A percentile compares a stretch with the other conserved stretches of the same genome.
Evolutionary conservation across 352 stramenopile species (phyloP).

Genomic region (Discostella stelligera): DNA sequence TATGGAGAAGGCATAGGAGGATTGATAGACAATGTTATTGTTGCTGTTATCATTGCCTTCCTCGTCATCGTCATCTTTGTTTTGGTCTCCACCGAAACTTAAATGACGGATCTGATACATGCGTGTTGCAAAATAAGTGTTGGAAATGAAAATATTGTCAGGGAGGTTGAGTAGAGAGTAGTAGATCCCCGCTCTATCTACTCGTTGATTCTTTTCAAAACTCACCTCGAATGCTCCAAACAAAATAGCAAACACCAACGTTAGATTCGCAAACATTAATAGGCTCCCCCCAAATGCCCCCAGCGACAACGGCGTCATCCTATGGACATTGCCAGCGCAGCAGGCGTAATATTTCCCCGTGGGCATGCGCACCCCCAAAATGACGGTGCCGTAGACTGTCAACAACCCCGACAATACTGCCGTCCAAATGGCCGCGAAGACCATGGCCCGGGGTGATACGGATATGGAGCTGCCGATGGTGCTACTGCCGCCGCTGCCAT

Average conservation of each 20-base stretch:
- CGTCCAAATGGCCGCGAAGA: slow-evolving; percentile 78
- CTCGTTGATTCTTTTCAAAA: neutral
- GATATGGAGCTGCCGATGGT: slow-evolving; percentile 47
- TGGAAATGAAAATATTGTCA: no score
- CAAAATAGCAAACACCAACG: slow-evolving; percentile 78
- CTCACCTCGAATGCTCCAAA: slow-evolving; percentile 83
- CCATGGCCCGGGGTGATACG: slow-evolving; percentile 75
- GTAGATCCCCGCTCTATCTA: neutral
- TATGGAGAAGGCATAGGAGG: slow-evolving; percentile 74
- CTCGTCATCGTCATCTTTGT: slow-evolving; percentile 36
- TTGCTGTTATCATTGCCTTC: slow-evolving; percentile 24
- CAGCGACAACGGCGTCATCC: slow-evolving; percentile 75
- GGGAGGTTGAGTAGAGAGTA: slow-evolving; percentile 16
- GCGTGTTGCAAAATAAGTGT: slow-evolving; percentile 11
- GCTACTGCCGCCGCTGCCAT: slow-evolving; percentile 11
- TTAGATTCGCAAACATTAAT: slow-evolving; percentile 83
- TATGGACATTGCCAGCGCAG: slow-evolving; percentile 69
- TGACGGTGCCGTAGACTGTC: slow-evolving; percentile 72
- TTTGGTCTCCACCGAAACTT: slow-evolving; percentile 31
- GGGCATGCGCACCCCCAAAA: slow-evolving; percentile 72
- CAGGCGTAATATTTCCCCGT: slow-evolving; percentile 79
- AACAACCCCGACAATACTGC: slow-evolving; percentile 68
- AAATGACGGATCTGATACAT: slow-evolving; percentile 64
- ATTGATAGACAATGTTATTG: slow-evolving; percentile 48
- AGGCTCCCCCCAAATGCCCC: slow-evolving; percentile 77